These are phyloP conservation scores for Crucihimalaya himalaica DNA, from an alignment of 345 rosid genomes.

Conservation along the genomic window DNA sequence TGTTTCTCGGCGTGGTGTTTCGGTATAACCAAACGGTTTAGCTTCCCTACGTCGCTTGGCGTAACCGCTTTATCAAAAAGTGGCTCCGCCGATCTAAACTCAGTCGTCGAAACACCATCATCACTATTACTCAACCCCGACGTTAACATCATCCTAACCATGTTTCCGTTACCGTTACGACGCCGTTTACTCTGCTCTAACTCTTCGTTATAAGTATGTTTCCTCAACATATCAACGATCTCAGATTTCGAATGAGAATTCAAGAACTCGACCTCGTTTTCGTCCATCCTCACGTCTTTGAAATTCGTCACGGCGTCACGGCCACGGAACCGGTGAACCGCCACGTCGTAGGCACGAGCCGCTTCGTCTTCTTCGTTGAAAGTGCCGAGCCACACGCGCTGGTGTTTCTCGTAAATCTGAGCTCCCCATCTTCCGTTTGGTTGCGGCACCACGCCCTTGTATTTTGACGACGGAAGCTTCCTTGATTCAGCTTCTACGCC, in stretches of 20 bases:
- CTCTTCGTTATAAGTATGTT: constrained; percentile 83
- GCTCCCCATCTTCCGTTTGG: constrained; percentile 99
- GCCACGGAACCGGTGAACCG: constrained; percentile 83
- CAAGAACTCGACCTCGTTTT: constrained; percentile 57
- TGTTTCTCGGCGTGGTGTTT: constrained; percentile 96
- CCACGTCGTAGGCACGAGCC: constrained; percentile 84
- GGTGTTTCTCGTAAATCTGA: constrained; percentile 98
- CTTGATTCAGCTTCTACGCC: constrained; percentile 82
- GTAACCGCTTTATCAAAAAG: constrained; percentile 93
- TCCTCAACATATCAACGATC: constrained; percentile 92
- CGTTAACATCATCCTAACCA: constrained; percentile 24
- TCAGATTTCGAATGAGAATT: constrained; percentile 84
- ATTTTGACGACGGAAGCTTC: constrained; percentile 84
- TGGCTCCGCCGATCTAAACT: constrained; percentile 52
- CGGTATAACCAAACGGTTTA: constrained; percentile 91
- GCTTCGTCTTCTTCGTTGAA: constrained; percentile 91
- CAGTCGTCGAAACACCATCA: constrained; percentile 29
- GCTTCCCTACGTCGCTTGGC: constrained; percentile 97
- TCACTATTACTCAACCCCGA: constrained; percentile 5
- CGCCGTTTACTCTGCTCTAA: constrained; percentile 67
- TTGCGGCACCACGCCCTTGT: constrained; percentile 96
- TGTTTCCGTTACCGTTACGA: constrained; percentile 42
- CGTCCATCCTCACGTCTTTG: constrained; percentile 53
- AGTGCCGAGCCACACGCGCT: constrained; percentile 96
- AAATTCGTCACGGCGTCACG: constrained; percentile 87